Evolutionary conservation across 129 eudicot genomes (phyloP), one percentile per base, ranked within the genome.

Genomic region (Arctium lappa): DNA sequence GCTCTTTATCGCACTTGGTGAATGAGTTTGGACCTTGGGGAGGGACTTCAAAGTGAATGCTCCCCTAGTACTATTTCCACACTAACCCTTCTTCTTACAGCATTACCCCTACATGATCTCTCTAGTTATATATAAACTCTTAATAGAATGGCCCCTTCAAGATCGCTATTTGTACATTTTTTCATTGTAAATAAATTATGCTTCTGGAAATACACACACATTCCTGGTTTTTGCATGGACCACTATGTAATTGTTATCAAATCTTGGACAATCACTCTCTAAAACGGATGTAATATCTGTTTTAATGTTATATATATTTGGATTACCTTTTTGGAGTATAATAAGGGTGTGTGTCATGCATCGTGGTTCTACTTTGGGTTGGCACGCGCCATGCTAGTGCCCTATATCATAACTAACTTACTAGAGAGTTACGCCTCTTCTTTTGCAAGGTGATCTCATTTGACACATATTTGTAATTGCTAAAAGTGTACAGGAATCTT

Each of bases 81-180:
- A 18, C 5, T 60, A 60, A 56, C 29, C 65, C 9, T 38, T 38
- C 66, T 56, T 46, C 56, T 46, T 46, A 76, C 74, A 36, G 60
- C 56, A 11, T 36, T 46, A 78, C 42, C 3, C 72, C 72, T 62
- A 63, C 50, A 62, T 77, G 72, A 77, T 77, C 81, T 34, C 8
- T 36, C 60, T 5, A n/a, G 32, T 63, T 79, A 22, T 50, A 79
- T 37, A 37, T 62, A 33, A 77, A 37, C 56, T 42, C 42, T 70
- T n/a, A 74, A 48, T 11, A 48, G 30, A 22, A 56, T 63, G 62
- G n/a, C 33, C 50, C 75, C 42, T 11, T 39, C 73, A 46, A 68
- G 3, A 5, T 68, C 63, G 30, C 60, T 38, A 68, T 12, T 65
- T 11, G 73, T 31, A 6, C 66, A 40, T 40, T 27, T 8, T 68